Base-by-base conservation (phyloP, 805 yeast species). In the Saccharomycopsis oosterbeekiorum region DNA sequence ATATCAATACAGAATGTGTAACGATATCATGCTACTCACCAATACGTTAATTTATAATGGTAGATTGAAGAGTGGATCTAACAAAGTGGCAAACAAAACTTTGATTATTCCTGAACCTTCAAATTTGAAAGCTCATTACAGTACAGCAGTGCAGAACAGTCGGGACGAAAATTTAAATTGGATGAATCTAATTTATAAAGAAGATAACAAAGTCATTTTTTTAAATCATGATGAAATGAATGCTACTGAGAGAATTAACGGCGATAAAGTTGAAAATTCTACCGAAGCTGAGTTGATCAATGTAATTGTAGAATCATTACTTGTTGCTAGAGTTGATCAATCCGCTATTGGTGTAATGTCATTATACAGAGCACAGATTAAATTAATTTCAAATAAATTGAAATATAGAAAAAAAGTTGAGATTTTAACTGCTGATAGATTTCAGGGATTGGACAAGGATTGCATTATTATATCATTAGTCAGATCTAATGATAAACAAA, bases 381-480 rank as follows among this genome's bases (percentile, higher is more conserved):
- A 78, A 39, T 69, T 79, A n/a, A 72, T 87, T 51, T 66, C 69
- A 55, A 70, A 71, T 29, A 68, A 64, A 47, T 66, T 67, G 24
- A 17, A n/a, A n/a, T 21, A 29, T 11, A 69, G 71, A 54, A 68
- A 69, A 51, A 64, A 65, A 39, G 73, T 94, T 37, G 98, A 94
- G 66, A 79, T 89, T 39, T 75, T 93, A 61, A 94, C 99, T 0
- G 98, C 97, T 0, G 99, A 94, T 72, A 89, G 87, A 69, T 93
- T 88, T 68, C 99, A 94, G 73, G 99, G 99, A 0, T 79, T 97
- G 60, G 99, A 94, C 72, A 94, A 93, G 68, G 93, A 89, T 39
- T 88, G 97, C 69, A 83, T 94, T 15, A 84, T 94, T 6, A 88
- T 94, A 1, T 93, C 98, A 0, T 75, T 94, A 67, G 99, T 94